Evolutionary conservation across 345 rosid genomes (phyloP), one percentile per base, ranked within the genome.

Genomic region (thale cress (Arabidopsis thaliana)): DNA sequence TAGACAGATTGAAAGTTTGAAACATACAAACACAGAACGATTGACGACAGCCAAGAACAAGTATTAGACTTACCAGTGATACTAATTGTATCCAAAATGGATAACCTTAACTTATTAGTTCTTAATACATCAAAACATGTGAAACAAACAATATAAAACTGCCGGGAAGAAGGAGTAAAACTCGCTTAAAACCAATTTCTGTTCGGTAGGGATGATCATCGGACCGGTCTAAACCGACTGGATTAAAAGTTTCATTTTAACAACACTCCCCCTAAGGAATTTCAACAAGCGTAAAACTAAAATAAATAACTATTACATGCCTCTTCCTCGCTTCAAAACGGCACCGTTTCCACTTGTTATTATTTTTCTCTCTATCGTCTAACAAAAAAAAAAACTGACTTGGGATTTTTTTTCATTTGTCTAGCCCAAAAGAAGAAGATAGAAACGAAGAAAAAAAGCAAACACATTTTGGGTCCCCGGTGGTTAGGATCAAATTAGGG

Each of bases 401-500:
- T 46, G 20, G 28, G 58, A 34, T 30, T 32, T 16, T 16, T 16
- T 36, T n/a, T 33, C 67, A 55, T 55, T 5, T 34, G 1, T 34
- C 25, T 16, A 16, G 20, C 20, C 20, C 28, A n/a, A 7, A 44
- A 60, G 40, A n/a, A 46, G 16, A 22, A 55, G 9, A 52, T 4
- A 33, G 5, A 63, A 63, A 7, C 1, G 34, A 55, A 52, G 4
- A 28, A 7, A 63, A 63, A 7, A 16, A 57, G 24, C 28, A 37
- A 74, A 66, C 16, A 20, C 33, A 64, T 57, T 37, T 38, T 28
- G 52, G 0, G 11, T 13, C 5, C 49, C 50, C 24, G 51, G 56
- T 46, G 34, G 46, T 36, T 23, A 30, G 7, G 22, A 34, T 6
- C 22, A 57, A 77, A 58, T 67, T 63, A 77, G 83, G 83, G 76